These are phyloP conservation scores for Penicillium coffeae DNA, from an alignment of 495 filamentous ascomycete species.

Conservation along the genomic window DNA sequence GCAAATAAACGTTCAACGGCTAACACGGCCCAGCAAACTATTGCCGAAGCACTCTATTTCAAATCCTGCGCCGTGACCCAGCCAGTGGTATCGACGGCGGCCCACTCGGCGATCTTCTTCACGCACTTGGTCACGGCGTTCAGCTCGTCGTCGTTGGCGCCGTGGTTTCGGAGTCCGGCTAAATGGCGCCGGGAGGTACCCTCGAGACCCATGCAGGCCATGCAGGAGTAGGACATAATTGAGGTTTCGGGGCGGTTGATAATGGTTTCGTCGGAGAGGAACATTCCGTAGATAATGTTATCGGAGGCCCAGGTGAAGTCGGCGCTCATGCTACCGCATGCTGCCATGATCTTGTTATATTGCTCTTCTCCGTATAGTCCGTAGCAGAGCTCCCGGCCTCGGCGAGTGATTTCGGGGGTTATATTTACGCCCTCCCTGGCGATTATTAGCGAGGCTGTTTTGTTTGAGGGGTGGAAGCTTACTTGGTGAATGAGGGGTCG, in stretches of 20 bases:
- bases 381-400: slow-evolving; percentile 2
- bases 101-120: background rate
- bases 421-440: background rate
- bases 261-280: background rate
- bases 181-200: background rate
- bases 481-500: slow-evolving; percentile 2
- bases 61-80: background rate
- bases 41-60: background rate
- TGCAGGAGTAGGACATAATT: background rate
- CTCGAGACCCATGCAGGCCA: slow-evolving; percentile 1
- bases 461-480: background rate
- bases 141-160: background rate
- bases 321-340: background rate
- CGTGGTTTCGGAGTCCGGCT: background rate
- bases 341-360: slow-evolving; percentile 1
- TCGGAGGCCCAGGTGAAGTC: slow-evolving; percentile 1
- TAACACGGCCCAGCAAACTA: background rate
- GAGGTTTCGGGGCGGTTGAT: background rate
- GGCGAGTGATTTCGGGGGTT: background rate
- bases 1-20: background rate
- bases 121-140: background rate
- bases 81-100: background rate
- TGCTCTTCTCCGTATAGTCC: background rate
- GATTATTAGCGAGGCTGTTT: background rate
- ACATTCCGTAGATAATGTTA: slow-evolving; percentile 4